Conservation (phyloP, 2,329 filamentous ascomycete species). For the Epichloe sp. region DNA sequence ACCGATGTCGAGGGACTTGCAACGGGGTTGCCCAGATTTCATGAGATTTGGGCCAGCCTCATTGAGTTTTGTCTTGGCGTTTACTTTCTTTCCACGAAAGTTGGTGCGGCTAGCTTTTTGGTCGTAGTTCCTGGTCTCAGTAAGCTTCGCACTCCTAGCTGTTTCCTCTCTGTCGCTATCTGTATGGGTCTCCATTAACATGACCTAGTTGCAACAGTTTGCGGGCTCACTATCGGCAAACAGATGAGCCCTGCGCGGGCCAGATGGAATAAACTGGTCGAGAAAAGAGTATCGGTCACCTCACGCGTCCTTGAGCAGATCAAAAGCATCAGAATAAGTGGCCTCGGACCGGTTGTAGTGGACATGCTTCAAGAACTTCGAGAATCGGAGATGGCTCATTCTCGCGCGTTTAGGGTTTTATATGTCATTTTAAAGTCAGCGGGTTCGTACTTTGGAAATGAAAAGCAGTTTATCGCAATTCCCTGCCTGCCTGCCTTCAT, state of each 20-base stretch:
- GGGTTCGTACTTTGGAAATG: background rate
- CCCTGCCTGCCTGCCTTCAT: background rate
- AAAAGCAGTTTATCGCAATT: background rate
- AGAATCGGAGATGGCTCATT: constrained; percentile 8
- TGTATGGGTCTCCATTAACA: background rate
- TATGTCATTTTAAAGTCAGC: constrained; percentile 3
- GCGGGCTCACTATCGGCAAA: constrained; percentile 26
- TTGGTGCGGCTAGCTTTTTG: constrained; percentile 5
- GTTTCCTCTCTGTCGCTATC: background rate
- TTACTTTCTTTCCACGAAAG: constrained; percentile 5
- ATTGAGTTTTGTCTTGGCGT: constrained; percentile 11
- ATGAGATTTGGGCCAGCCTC: constrained; percentile 22
- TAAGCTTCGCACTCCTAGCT: background rate
- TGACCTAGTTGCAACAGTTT: constrained; percentile 25
- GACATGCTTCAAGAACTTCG: constrained; percentile 7
- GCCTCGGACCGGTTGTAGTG: constrained; percentile 11
- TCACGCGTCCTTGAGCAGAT: constrained; percentile 13
- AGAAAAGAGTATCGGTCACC: constrained; percentile 18
- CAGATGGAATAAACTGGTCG: constrained; percentile 17
- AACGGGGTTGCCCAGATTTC: constrained; percentile 12
- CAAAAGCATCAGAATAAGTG: constrained; percentile 24
- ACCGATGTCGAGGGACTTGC: constrained; percentile 27
- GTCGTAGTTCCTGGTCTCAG: constrained; percentile 56
- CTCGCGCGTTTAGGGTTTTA: constrained; percentile 3
- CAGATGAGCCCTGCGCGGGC: constrained; percentile 22